Evolutionary conservation across 495 filamentous ascomycete genomes (phyloP).

Genomic region (Lentithecium fluviatile): DNA sequence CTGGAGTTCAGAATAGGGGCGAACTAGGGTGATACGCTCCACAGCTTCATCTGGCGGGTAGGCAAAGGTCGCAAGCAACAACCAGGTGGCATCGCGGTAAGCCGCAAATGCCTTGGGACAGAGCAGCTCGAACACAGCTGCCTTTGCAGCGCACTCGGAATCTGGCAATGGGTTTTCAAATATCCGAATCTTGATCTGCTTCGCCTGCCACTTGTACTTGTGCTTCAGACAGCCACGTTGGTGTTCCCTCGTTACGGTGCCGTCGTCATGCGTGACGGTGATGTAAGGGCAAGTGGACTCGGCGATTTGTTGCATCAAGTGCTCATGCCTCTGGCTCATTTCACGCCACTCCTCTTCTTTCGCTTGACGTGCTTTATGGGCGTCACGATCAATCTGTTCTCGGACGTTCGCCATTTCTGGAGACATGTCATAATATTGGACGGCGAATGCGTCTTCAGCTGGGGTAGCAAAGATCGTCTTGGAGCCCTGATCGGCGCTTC

Average conservation of each 20-base stretch:
- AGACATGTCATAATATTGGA: slow-evolving; percentile 45
- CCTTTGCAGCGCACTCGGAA: slow-evolving; percentile 34
- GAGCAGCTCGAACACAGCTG: slow-evolving; percentile 49
- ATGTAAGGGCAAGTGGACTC: slow-evolving; percentile 20
- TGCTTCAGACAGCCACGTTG: slow-evolving; percentile 46
- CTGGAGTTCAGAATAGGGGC: slow-evolving; percentile 30
- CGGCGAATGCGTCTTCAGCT: slow-evolving; percentile 46
- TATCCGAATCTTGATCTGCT: slow-evolving; percentile 42
- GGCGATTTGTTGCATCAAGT: slow-evolving; percentile 42
- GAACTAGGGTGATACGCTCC: not conserved
- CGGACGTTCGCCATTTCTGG: slow-evolving; percentile 33
- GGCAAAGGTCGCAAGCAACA: slow-evolving; percentile 37
- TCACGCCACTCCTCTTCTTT: slow-evolving; percentile 48
- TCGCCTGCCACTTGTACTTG: slow-evolving; percentile 33
- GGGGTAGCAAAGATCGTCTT: slow-evolving; percentile 50
- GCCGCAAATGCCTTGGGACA: slow-evolving; percentile 42
- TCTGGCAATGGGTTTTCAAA: slow-evolving; percentile 52
- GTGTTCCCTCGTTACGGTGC: slow-evolving; percentile 1
- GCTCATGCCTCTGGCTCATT: slow-evolving; percentile 44
- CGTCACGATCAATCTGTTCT: slow-evolving; percentile 43
- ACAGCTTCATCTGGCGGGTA: not conserved
- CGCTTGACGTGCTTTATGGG: slow-evolving; percentile 21
- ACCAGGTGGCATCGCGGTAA: slow-evolving; percentile 51
- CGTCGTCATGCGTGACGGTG: not conserved
- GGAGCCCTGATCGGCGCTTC: slow-evolving; percentile 2